These are phyloP conservation scores for Aspergillus chevalieri DNA, from an alignment of 2,329 filamentous ascomycete genomes.

Conservation along the genomic window DNA sequence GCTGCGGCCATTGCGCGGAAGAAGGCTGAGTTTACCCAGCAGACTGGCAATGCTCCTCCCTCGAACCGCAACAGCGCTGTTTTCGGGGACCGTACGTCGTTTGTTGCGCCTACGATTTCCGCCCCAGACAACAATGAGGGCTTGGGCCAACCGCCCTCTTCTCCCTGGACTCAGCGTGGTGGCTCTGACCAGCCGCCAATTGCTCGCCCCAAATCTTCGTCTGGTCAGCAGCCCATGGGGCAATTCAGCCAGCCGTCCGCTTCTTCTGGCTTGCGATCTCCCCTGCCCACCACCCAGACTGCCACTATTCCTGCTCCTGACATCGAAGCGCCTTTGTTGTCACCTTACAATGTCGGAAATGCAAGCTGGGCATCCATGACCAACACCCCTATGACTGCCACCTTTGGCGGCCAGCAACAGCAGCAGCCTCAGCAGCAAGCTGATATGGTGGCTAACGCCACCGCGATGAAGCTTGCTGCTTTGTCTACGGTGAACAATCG, in stretches of 20 bases:
- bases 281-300: conserved; percentile 74
- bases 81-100: conserved; percentile 68
- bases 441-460: conserved; percentile 97
- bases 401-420: conserved; percentile 59
- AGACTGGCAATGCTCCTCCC: conserved; percentile 80
- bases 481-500: conserved; percentile 97
- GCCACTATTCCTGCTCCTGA: conserved; percentile 74
- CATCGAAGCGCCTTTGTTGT: conserved; percentile 74
- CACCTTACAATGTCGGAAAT: conserved; percentile 68
- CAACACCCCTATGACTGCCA: conserved; percentile 91
- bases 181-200: conserved; percentile 47
- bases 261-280: conserved; percentile 67
- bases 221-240: conserved; percentile 75
- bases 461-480: conserved; percentile 96
- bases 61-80: conserved; percentile 89
- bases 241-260: conserved; percentile 83
- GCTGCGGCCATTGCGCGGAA: conserved; percentile 97
- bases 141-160: conserved; percentile 60
- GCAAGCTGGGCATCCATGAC: conserved; percentile 98
- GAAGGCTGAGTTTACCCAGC: conserved; percentile 94
- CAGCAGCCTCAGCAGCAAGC: conserved; percentile 53
- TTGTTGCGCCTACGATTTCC: conserved; percentile 69
- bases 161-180: conserved; percentile 66
- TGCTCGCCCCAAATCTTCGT: conserved; percentile 69
- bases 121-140: conserved; percentile 58